A percentile compares a stretch with the other conserved stretches of the same genome.
phyloP scores from a whole-genome alignment of 2,329 filamentous ascomycete genomes.

The Fusarium subglutinans region DNA sequence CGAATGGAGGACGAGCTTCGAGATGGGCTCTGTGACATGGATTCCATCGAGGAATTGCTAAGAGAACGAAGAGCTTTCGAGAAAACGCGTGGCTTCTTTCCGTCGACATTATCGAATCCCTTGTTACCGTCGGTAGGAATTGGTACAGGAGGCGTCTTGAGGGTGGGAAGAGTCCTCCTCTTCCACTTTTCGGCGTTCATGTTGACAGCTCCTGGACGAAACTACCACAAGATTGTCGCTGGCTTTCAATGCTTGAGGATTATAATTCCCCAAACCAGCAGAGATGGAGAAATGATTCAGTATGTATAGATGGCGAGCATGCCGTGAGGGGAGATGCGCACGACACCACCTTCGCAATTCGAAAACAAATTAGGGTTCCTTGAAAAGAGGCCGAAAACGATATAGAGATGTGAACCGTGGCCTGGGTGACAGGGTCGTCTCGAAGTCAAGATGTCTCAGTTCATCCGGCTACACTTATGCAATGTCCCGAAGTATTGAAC shows the following conservation, averaged over 20 bases:
- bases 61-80: constrained; percentile 52
- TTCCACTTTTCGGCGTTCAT: constrained; percentile 50
- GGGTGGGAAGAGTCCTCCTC: constrained; percentile 46
- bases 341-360: constrained; percentile 16
- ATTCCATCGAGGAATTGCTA: constrained; percentile 54
- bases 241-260: constrained; percentile 4
- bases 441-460: constrained; percentile 42
- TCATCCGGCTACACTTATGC: constrained; percentile 29
- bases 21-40: constrained; percentile 46
- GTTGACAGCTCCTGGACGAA: constrained; percentile 1
- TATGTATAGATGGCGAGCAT: constrained; percentile 32
- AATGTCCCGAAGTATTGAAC: constrained; percentile 28
- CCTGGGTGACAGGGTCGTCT: constrained; percentile 16
- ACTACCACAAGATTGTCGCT: neutral
- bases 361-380: constrained; percentile 23
- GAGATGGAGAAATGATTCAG: constrained; percentile 11
- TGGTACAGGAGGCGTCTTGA: constrained; percentile 38
- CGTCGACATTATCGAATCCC: constrained; percentile 40
- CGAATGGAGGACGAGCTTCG: constrained; percentile 47
- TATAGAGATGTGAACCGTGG: constrained; percentile 12
- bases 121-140: constrained; percentile 33
- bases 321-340: constrained; percentile 19
- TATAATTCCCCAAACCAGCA: constrained; percentile 3
- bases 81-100: constrained; percentile 49
- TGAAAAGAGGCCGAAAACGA: constrained; percentile 4